Conservation (phyloP, 1,139 yeast genomes). For the Yamadazyma siamensis region DNA sequence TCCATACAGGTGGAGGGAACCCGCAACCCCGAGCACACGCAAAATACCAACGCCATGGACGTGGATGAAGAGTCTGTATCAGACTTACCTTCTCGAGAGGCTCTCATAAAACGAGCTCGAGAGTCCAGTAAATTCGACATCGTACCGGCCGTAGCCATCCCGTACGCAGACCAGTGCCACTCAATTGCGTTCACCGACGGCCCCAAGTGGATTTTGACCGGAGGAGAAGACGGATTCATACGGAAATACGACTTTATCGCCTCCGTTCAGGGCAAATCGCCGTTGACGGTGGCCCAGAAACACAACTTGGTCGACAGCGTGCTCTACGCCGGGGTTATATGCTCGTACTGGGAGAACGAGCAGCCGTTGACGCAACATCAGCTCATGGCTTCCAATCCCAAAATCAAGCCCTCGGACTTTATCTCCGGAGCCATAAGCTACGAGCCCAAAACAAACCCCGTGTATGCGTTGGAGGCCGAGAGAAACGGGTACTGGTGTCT, state of each 20-base stretch:
- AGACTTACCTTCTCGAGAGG: slow-evolving; percentile 35
- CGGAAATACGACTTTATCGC: slow-evolving; percentile 84
- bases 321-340: slow-evolving; percentile 75
- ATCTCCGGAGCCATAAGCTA: slow-evolving; percentile 43
- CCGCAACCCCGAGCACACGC: slow-evolving; percentile 9
- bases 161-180: slow-evolving; percentile 68
- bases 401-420: slow-evolving; percentile 41
- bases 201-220: slow-evolving; percentile 85
- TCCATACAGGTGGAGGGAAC: too few species aligned
- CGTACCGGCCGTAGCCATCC: slow-evolving; percentile 69
- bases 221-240: slow-evolving; percentile 95
- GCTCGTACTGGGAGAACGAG: slow-evolving; percentile 95
- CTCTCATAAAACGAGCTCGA: slow-evolving; percentile 40
- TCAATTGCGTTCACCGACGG: slow-evolving; percentile 78
- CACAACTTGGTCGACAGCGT: slow-evolving; percentile 87
- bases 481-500: slow-evolving; percentile 80
- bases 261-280: slow-evolving; percentile 85
- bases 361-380: slow-evolving; percentile 58
- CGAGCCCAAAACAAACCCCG: slow-evolving; percentile 76
- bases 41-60: slow-evolving; percentile 9
- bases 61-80: slow-evolving; percentile 6
- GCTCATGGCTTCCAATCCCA: slow-evolving; percentile 40
- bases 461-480: slow-evolving; percentile 82
- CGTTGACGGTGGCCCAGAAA: slow-evolving; percentile 85
- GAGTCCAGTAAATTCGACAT: slow-evolving; percentile 53